Conservation (phyloP, 2,329 filamentous ascomycete genomes). For the Lecanicillium sp. region DNA sequence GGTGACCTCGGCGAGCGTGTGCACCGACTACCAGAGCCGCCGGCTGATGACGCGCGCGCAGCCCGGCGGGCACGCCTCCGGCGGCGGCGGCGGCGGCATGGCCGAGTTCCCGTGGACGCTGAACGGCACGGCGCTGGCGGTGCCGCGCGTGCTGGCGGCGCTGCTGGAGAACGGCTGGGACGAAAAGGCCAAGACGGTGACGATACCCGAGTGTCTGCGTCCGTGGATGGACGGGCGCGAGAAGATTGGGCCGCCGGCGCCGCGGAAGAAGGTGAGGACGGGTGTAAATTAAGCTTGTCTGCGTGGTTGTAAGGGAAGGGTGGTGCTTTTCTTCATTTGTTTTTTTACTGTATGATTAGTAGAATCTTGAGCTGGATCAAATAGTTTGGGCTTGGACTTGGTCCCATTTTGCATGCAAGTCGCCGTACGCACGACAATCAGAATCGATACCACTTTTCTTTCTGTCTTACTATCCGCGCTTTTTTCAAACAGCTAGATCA, state of each 20-base stretch:
- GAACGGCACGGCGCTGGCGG: conserved; percentile 89
- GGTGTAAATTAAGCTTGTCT: too few relatives aligned
- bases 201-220: conserved; percentile 71
- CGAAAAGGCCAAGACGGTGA: conserved; percentile 58
- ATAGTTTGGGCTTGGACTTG: not conserved
- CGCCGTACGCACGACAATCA: too few relatives aligned
- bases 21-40: conserved; percentile 89
- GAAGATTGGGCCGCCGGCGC: conserved; percentile 43
- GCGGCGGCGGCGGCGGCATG: conserved; percentile 32
- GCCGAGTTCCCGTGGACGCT: conserved; percentile 78
- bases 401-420: not conserved
- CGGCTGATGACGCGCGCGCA: conserved; percentile 71
- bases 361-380: too few relatives aligned
- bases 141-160: conserved; percentile 83
- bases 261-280: not conserved
- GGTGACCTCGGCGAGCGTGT: conserved; percentile 83
- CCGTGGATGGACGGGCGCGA: conserved; percentile 78
- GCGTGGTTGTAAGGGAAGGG: not conserved
- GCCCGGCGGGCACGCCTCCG: conserved; percentile 35
- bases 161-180: conserved; percentile 90
- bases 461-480: too few relatives aligned
- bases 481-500: not conserved
- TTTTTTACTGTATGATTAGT: conserved; percentile 5
- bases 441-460: conserved; percentile 5
- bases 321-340: not conserved